Base-by-base conservation (phyloP, 352 stramenopile genomes). In the Phytopythium montanum region DNA sequence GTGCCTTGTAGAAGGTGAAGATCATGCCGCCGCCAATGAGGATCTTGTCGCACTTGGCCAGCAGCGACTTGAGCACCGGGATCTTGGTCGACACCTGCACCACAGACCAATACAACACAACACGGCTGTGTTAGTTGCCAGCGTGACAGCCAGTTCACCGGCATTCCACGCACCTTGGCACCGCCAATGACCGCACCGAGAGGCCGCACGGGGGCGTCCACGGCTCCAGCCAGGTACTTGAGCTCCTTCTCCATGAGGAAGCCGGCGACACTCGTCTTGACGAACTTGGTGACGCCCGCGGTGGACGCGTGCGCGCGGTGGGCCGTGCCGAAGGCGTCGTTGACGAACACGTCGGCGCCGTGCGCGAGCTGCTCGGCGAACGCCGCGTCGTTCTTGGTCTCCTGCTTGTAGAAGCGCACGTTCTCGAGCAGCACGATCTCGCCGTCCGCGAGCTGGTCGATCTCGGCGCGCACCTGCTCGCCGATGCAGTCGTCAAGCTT, bases 211-310 rank as follows among this genome's bases (percentile, higher is more conserved):
- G 94, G 94, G 29, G 79, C 73, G 31, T 96, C 81, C 31, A 98
- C 83, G 16, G 95, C 93, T 64, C 87, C 82, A 23, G 73, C 69
- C 14, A 99, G 81, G 76, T 99, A 99, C 76, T 98, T 88, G 52
- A 99, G 88, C 78, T 99, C 97, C 84, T 99, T 99, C 60, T 98
- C 94, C 68, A 99, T 90, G 51, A 99, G 78, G 69, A 98, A 98
- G 54, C 97, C 97, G 52, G 87, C 95, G 42, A 98, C 96, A 51
- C 81, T 97, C 12, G 87, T 95, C 45, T 87, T 65, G 42, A 99
- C 87, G 82, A 94, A 97, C 70, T 98, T 96, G 50, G 96, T 98
- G 23, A 99, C 94, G 65, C 97, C 97, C 65, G 97, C 96, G 1
- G 96, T 99, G n/a, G 95, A 99, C 19, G 94, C 94, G 65, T 99